These are phyloP conservation scores for Macrocybe gigantea DNA, from an alignment of 768 basidiomycete genomes.

Conservation along the genomic window DNA sequence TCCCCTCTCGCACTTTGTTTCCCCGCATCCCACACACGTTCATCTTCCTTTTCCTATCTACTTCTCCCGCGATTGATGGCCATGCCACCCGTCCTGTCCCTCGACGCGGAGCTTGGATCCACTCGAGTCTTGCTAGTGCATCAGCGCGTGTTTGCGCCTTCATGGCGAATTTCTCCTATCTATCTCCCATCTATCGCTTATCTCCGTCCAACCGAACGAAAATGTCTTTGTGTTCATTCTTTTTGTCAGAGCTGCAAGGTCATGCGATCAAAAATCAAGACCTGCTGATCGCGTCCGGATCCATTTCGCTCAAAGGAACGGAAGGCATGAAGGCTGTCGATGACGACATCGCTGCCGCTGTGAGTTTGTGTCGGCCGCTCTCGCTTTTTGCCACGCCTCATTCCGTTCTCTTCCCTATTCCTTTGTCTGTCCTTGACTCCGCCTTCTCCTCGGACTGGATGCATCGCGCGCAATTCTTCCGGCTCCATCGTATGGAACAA, in stretches of 20 bases:
- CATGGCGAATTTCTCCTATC: no score
- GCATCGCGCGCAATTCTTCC: background rate
- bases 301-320: slow-evolving; percentile 73
- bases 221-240: background rate
- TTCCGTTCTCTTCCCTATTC: slow-evolving; percentile 1
- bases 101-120: no score
- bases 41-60: slow-evolving; percentile 9
- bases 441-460: slow-evolving; percentile 1
- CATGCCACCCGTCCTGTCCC: no score
- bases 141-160: no score
- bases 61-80: slow-evolving; percentile 13
- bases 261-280: slow-evolving; percentile 98
- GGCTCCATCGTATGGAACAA: no score
- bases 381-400: slow-evolving; percentile 4
- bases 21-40: slow-evolving; percentile 7
- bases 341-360: slow-evolving; percentile 86
- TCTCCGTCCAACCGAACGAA: background rate
- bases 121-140: no score
- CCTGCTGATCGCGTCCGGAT: slow-evolving; percentile 81
- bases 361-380: slow-evolving; percentile 32
- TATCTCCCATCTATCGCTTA: no score
- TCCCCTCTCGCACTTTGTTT: slow-evolving; percentile 6
- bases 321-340: slow-evolving; percentile 82
- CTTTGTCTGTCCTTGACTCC: slow-evolving; percentile 2
- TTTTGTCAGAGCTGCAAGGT: slow-evolving; percentile 70